Evolutionary conservation across 2,329 filamentous ascomycete species (phyloP).

Genomic region (Rhexocercosporidium sp.): DNA sequence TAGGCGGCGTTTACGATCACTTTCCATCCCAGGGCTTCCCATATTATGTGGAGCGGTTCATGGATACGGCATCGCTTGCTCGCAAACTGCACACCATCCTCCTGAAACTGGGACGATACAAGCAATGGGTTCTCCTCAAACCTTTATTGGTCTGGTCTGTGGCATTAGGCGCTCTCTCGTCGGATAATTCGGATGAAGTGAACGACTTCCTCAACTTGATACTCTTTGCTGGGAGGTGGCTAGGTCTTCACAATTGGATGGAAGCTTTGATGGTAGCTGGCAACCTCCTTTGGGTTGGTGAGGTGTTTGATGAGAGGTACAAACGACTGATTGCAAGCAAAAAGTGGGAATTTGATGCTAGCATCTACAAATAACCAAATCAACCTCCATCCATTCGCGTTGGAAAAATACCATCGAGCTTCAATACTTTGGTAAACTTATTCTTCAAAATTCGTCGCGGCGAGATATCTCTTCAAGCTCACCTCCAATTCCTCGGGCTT

Average conservation of each 20-base stretch:
- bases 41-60: neutral
- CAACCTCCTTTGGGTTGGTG: conserved; percentile 9
- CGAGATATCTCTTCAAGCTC: neutral
- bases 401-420: too few species aligned
- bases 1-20: neutral
- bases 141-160: neutral
- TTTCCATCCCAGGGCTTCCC: neutral
- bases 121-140: conserved; percentile 8
- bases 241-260: neutral
- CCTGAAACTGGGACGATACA: neutral
- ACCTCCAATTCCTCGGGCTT: conserved; percentile 8
- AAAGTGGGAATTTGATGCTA: neutral
- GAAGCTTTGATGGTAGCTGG: neutral
- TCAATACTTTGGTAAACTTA: too few species aligned
- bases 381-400: too few species aligned
- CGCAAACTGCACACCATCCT: neutral
- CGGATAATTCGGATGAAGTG: neutral
- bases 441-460: neutral
- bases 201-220: conserved; percentile 32
- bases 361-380: neutral
- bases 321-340: neutral
- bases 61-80: conserved; percentile 1
- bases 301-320: conserved; percentile 3
- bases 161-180: neutral
- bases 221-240: conserved; percentile 39